Conservation (phyloP, 1,284 basidiomycete species). For the Melampsora americana region DNA sequence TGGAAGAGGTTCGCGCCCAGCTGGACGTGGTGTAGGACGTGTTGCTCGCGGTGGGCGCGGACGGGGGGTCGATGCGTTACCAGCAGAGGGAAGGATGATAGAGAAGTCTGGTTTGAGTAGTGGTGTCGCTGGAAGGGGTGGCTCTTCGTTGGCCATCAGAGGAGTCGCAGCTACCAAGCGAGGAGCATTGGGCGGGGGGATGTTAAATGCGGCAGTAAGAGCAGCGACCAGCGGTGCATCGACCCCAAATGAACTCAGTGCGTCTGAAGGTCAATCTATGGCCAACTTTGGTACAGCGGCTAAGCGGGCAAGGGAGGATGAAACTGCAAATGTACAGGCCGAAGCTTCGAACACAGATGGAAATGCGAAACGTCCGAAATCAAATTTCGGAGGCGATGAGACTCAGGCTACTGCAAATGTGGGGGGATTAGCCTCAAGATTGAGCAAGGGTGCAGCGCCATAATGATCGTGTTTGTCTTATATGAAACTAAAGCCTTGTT, state of each 20-base stretch:
- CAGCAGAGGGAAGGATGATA: background rate
- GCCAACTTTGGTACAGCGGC: background rate
- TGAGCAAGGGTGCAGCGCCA: background rate
- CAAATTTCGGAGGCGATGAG: background rate
- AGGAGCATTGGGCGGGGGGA: background rate
- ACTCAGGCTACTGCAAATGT: background rate
- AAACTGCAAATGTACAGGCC: background rate
- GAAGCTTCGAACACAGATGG: background rate
- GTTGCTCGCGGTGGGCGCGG: background rate
- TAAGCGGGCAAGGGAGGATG: background rate
- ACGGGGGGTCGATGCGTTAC: background rate
- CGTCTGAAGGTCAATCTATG: background rate
- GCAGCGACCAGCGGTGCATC: slow-evolving; percentile 2
- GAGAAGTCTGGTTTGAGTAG: background rate
- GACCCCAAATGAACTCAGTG: background rate
- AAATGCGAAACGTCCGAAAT: slow-evolving; percentile 6
- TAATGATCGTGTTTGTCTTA: no score
- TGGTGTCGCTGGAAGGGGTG: background rate
- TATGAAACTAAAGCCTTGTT: no score
- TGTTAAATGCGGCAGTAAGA: background rate
- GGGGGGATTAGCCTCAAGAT: slow-evolving; percentile 3
- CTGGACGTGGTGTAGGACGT: background rate
- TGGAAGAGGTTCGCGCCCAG: slow-evolving; percentile 1
- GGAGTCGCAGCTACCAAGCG: background rate
- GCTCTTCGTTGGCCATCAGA: background rate